phyloP scores from a whole-genome alignment of 192 early-diverging fungal species.

The Coemansia sp. region DNA sequence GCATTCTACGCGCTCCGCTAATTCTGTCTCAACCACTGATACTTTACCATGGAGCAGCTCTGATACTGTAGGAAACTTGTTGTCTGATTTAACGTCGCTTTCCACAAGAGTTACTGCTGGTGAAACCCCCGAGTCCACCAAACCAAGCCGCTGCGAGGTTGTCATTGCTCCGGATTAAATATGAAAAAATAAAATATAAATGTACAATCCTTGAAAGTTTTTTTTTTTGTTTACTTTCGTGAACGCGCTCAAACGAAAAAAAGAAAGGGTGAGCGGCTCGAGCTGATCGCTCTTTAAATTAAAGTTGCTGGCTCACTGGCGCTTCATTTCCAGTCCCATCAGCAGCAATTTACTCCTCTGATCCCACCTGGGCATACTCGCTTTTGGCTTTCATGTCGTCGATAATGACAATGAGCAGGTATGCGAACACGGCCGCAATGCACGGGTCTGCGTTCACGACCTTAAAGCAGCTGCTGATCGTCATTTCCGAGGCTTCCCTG shows the following conservation, averaged over 20 bases:
- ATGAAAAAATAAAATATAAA: neutral
- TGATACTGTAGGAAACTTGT: conserved; percentile 42
- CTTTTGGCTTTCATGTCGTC: too few relatives aligned
- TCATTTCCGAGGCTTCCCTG: too few relatives aligned
- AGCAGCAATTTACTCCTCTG: too few relatives aligned
- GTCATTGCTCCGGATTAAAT: neutral
- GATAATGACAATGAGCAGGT: too few relatives aligned
- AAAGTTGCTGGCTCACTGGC: too few relatives aligned
- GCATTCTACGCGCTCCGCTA: conserved; percentile 3
- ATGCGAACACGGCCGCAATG: too few relatives aligned
- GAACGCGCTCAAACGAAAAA: neutral
- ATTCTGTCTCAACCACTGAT: neutral
- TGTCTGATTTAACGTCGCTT: conserved; percentile 32
- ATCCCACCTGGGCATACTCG: too few relatives aligned
- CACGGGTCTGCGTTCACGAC: too few relatives aligned
- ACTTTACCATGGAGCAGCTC: conserved; percentile 51
- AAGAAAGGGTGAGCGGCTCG: neutral
- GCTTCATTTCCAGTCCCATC: too few relatives aligned
- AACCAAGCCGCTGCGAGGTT: neutral
- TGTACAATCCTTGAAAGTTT: neutral
- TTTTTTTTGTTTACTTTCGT: neutral
- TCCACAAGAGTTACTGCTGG: conserved; percentile 20
- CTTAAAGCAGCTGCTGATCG: too few relatives aligned
- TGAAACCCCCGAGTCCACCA: neutral
- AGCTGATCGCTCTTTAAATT: too few relatives aligned